Evolutionary conservation across 768 basidiomycete species (phyloP).

Genomic region (Pleurotus salmoneostramineus): DNA sequence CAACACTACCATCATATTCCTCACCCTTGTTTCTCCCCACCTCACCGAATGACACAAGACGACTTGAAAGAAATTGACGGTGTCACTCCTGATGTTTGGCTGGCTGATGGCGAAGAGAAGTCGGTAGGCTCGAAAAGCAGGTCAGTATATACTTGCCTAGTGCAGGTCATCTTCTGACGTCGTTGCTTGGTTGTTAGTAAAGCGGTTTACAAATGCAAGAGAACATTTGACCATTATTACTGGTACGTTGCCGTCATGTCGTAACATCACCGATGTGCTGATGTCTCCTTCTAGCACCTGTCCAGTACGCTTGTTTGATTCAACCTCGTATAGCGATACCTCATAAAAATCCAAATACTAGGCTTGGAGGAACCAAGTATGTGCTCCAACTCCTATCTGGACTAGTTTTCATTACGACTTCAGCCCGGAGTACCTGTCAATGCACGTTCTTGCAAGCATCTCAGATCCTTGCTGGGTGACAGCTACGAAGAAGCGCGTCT

Average conservation of each 20-base stretch:
- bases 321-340: no score
- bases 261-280: neutral
- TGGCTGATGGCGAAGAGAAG: slow-evolving; percentile 44
- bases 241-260: slow-evolving; percentile 18
- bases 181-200: slow-evolving; percentile 21
- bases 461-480: slow-evolving; percentile 31
- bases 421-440: slow-evolving; percentile 29
- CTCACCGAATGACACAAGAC: slow-evolving; percentile 20
- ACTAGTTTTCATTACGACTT: neutral
- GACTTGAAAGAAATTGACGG: slow-evolving; percentile 52
- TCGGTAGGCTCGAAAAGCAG: slow-evolving; percentile 40
- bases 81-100: slow-evolving; percentile 41
- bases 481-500: slow-evolving; percentile 34
- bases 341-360: neutral
- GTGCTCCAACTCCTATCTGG: neutral
- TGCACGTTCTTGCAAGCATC: slow-evolving; percentile 36
- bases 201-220: slow-evolving; percentile 36
- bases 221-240: slow-evolving; percentile 38
- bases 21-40: neutral
- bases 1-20: no score
- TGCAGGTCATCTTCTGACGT: neutral
- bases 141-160: slow-evolving; percentile 11
- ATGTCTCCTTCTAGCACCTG: slow-evolving; percentile 21
- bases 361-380: slow-evolving; percentile 32
- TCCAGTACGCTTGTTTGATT: slow-evolving; percentile 19